Evolutionary conservation across 179 eudicot genomes (phyloP).

Genomic region (Pouteria campechiana): DNA sequence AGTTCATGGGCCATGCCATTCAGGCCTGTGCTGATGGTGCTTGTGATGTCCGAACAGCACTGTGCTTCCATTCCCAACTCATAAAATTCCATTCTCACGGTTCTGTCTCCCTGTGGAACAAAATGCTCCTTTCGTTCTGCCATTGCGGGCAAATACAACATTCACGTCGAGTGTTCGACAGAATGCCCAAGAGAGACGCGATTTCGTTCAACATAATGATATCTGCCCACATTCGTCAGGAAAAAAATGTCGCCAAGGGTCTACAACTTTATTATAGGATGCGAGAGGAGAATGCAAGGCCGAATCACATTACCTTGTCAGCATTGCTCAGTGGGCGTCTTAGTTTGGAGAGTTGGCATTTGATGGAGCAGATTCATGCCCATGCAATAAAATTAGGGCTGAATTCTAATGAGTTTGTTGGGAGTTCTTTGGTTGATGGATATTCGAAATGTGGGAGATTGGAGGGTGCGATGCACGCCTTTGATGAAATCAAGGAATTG

Average conservation of each 20-base stretch:
- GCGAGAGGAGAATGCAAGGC: slow-evolving; percentile 22
- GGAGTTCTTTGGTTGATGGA: slow-evolving; percentile 19
- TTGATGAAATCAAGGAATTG: slow-evolving; percentile 8
- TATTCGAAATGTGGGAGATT: slow-evolving; percentile 16
- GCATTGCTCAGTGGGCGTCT: slow-evolving; percentile 8
- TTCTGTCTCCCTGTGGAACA: slow-evolving; percentile 16
- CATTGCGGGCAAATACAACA: neutral
- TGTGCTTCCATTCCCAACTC: slow-evolving; percentile 10
- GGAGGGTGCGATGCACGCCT: slow-evolving; percentile 15
- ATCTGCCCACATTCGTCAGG: slow-evolving; percentile 8
- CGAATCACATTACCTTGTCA: slow-evolving; percentile 22
- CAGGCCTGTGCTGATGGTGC: slow-evolving; percentile 5
- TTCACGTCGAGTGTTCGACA: slow-evolving; percentile 16
- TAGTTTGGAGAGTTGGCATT: neutral
- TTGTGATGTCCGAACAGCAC: slow-evolving; percentile 7
- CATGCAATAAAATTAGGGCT: slow-evolving; percentile 17
- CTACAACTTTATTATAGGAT: slow-evolving; percentile 14
- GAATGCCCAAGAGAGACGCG: slow-evolving; percentile 19
- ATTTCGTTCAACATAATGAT: slow-evolving; percentile 23
- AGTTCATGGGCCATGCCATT: slow-evolving; percentile 2
- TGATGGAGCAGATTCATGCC: slow-evolving; percentile 10
- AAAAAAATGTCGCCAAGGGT: no score
- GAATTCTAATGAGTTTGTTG: slow-evolving; percentile 15
- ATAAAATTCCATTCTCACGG: slow-evolving; percentile 5
- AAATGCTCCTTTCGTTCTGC: slow-evolving; percentile 10